These are phyloP conservation scores for Niebla homalea DNA, from an alignment of 495 filamentous ascomycete species.

Conservation along the genomic window DNA sequence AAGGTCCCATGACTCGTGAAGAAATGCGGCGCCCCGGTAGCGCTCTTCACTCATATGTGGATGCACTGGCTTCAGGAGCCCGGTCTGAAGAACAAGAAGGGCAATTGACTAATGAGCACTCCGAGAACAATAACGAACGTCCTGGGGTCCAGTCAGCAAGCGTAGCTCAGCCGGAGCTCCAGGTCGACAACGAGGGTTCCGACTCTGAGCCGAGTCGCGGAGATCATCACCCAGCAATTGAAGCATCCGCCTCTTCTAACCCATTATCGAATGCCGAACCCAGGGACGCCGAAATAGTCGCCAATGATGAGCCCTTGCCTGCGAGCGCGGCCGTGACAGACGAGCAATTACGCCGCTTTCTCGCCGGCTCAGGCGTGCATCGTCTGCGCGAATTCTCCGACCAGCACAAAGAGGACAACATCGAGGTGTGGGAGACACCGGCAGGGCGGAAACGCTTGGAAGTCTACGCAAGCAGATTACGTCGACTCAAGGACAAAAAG, in stretches of 20 bases:
- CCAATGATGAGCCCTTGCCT: too few species aligned
- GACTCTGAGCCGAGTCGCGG: background rate
- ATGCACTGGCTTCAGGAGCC: too few species aligned
- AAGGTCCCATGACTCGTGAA: background rate
- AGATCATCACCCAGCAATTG: background rate
- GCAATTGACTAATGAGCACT: too few species aligned
- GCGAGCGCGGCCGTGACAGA: background rate
- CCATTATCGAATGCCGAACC: too few species aligned
- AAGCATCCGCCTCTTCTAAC: background rate
- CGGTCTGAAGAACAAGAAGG: too few species aligned
- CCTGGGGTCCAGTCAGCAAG: too few species aligned
- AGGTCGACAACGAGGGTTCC: too few species aligned
- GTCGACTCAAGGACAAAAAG: conserved; percentile 9
- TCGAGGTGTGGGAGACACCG: background rate
- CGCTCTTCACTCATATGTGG: background rate
- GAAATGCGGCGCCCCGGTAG: background rate
- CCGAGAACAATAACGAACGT: too few species aligned
- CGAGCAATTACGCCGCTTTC: conserved; percentile 16
- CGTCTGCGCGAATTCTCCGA: conserved; percentile 15
- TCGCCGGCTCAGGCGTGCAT: conserved; percentile 13
- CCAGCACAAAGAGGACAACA: conserved; percentile 13
- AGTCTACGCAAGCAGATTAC: conserved; percentile 16
- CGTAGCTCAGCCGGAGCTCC: too few species aligned
- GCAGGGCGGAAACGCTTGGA: conserved; percentile 4
- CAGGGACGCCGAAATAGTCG: too few species aligned